Conservation (phyloP, 176 grass and related monocot species). For the Zoysia pacifica region DNA sequence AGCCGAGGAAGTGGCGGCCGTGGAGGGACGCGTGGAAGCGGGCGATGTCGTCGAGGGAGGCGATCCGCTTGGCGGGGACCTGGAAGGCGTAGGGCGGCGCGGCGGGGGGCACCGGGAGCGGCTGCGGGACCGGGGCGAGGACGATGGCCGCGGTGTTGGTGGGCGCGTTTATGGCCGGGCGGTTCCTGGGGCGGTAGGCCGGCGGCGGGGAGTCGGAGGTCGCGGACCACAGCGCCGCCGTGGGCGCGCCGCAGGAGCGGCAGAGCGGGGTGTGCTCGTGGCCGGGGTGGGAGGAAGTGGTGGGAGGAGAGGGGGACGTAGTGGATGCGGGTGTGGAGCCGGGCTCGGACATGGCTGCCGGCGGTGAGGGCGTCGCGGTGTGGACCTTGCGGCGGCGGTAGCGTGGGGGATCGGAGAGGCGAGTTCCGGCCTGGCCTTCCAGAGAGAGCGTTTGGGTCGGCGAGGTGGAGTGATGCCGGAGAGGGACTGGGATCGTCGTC, state of each 20-base stretch:
- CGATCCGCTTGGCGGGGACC: constrained; percentile 61
- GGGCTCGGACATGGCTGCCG: constrained; percentile 57
- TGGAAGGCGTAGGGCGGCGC: constrained; percentile 59
- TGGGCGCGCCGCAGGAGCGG: constrained; percentile 51
- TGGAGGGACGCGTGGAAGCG: constrained; percentile 67
- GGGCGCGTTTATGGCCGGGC: constrained; percentile 80
- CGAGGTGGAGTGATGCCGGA: neutral
- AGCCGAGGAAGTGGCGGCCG: constrained; percentile 79
- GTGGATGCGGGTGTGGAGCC: constrained; percentile 29
- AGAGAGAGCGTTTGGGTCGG: neutral
- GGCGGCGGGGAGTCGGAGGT: constrained; percentile 67
- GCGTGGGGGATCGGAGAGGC: constrained; percentile 29
- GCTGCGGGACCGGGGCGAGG: constrained; percentile 73
- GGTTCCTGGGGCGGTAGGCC: constrained; percentile 92
- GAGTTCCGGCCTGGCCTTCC: too few species aligned
- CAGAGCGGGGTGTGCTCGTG: constrained; percentile 41
- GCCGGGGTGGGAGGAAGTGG: neutral
- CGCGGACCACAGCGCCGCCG: constrained; percentile 54
- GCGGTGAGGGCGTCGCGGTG: neutral
- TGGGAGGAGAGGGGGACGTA: neutral
- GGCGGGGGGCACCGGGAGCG: constrained; percentile 52
- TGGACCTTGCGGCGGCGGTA: neutral
- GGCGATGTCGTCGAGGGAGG: constrained; percentile 57
- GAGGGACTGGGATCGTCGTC: too few species aligned
- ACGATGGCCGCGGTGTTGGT: constrained; percentile 75